These are phyloP conservation scores for Neurospora tetrasperma DNA, from an alignment of 495 filamentous ascomycete species.

Conservation along the genomic window DNA sequence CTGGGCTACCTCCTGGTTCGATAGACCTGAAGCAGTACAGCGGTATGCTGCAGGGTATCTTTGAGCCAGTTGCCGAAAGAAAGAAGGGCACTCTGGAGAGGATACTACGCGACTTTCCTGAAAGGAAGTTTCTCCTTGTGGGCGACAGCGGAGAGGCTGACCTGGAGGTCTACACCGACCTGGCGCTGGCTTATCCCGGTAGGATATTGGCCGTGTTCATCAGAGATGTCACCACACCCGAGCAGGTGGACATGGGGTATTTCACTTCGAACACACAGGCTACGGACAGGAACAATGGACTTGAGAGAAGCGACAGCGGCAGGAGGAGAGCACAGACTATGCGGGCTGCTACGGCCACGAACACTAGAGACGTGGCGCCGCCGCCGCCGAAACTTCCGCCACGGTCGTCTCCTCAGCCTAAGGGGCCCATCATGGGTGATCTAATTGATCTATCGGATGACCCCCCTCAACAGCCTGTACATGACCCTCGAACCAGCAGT, in stretches of 20 bases:
- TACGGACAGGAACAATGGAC: background rate
- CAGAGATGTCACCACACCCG: slow-evolving; percentile 78
- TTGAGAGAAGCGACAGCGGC: background rate
- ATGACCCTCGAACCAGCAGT: slow-evolving; percentile 17
- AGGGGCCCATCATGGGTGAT: slow-evolving; percentile 39
- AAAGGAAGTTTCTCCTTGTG: slow-evolving; percentile 79
- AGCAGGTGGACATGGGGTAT: slow-evolving; percentile 45
- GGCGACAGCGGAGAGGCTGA: slow-evolving; percentile 96
- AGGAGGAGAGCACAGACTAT: background rate
- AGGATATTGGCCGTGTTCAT: slow-evolving; percentile 80
- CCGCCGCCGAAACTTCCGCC: background rate
- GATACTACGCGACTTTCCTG: slow-evolving; percentile 80
- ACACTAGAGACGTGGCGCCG: background rate
- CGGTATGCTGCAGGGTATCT: slow-evolving; percentile 94
- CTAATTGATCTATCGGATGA: slow-evolving; percentile 58
- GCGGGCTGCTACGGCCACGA: background rate
- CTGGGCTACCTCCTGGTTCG: slow-evolving; percentile 74
- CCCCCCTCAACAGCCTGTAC: slow-evolving; percentile 23
- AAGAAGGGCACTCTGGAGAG: slow-evolving; percentile 82
- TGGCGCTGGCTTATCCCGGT: slow-evolving; percentile 73
- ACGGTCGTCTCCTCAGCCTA: background rate
- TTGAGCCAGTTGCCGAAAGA: slow-evolving; percentile 90
- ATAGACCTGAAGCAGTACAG: slow-evolving; percentile 93
- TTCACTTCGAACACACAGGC: slow-evolving; percentile 37
- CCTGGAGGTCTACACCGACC: slow-evolving; percentile 91